Conservation (phyloP, 768 basidiomycete species). For the Austroboletus eburneus region DNA sequence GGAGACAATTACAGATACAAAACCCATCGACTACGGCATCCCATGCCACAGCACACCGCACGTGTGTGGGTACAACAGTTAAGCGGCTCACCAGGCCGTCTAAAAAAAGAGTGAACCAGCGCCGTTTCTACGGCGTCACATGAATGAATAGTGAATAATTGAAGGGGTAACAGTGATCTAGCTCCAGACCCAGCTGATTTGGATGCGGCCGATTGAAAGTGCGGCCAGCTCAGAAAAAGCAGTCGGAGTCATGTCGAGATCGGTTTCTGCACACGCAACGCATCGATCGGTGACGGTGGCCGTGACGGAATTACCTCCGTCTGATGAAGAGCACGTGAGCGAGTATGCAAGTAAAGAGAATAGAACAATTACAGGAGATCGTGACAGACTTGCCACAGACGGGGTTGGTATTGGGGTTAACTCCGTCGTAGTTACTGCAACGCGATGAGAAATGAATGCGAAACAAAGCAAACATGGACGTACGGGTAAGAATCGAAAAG, state of each 20-base stretch:
- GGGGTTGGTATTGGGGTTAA: slow-evolving; percentile 73
- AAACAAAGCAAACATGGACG: slow-evolving; percentile 3
- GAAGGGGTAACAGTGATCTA: slow-evolving; percentile 29
- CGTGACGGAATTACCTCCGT: slow-evolving; percentile 44
- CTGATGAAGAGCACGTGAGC: slow-evolving; percentile 34
- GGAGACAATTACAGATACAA: slow-evolving; percentile 6
- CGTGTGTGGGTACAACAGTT: slow-evolving; percentile 15
- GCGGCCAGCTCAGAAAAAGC: slow-evolving; percentile 52
- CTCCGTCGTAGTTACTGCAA: slow-evolving; percentile 48
- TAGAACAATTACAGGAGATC: slow-evolving; percentile 41
- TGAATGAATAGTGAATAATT: slow-evolving; percentile 28
- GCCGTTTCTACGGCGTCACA: slow-evolving; percentile 9
- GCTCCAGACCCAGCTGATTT: slow-evolving; percentile 43
- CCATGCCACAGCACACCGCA: slow-evolving; percentile 21
- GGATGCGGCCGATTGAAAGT: slow-evolving; percentile 47
- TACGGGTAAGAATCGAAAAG: slow-evolving; percentile 37
- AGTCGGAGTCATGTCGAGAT: slow-evolving; percentile 60
- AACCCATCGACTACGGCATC: slow-evolving; percentile 30
- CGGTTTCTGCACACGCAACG: slow-evolving; percentile 42
- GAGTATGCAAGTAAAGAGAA: neutral
- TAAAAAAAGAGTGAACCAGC: neutral
- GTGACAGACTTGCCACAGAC: slow-evolving; percentile 52
- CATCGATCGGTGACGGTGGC: slow-evolving; percentile 64
- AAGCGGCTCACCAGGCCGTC: slow-evolving; percentile 21
- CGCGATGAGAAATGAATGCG: neutral